Base-by-base conservation (phyloP, 768 basidiomycete species). In the Coprinopsis cinerea region DNA sequence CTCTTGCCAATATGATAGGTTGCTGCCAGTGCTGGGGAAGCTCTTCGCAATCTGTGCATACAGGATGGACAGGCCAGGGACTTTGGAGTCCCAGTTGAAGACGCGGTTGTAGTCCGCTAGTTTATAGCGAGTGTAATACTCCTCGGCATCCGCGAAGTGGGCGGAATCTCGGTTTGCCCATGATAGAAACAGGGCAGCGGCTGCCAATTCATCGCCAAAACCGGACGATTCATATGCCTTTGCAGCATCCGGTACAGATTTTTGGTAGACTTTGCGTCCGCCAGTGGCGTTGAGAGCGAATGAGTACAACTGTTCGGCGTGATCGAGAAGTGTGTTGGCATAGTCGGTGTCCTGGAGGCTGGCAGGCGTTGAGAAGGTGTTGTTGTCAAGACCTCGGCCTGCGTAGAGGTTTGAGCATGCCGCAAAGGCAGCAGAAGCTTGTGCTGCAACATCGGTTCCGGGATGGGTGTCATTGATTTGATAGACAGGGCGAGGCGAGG, bases 81-180 rank as follows among this genome's bases (percentile, higher is more conserved):
- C 79, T 63, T 89, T 87, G 2, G 80, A 78, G 61, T 93, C 93
- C 93, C 93, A 97, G 62, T 93, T 93, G 67, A 92, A 88, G 4
- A 86, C 81, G 1, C 71, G 66, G 39, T 82, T 67, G 27, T 74
- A 67, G 1, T 71, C 71, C 2, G 66, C 63, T 0, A 94, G 71
- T 20, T 72, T 63, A 59, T 79, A 87, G 26, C 77, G 66, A 9
- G 67, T 59, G 62, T 82, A 92, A 59, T 79, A 79, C 5, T 67
- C 61, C 59, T 80, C 73, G 1, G 88, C 88, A 51, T 88, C 77
- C 18, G 72, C 60, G 58, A 82, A 90, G 47, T 78, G 70, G 2
- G 70, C 64, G 7, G 78, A 69, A 1, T 79, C 79, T 49, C 84
- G 82, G 25, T 76, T 81, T 1, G 88, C 87, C 63, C 81, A 76